These are phyloP conservation scores for Plasmopara muralis DNA, from an alignment of 352 stramenopile species.

Conservation along the genomic window DNA sequence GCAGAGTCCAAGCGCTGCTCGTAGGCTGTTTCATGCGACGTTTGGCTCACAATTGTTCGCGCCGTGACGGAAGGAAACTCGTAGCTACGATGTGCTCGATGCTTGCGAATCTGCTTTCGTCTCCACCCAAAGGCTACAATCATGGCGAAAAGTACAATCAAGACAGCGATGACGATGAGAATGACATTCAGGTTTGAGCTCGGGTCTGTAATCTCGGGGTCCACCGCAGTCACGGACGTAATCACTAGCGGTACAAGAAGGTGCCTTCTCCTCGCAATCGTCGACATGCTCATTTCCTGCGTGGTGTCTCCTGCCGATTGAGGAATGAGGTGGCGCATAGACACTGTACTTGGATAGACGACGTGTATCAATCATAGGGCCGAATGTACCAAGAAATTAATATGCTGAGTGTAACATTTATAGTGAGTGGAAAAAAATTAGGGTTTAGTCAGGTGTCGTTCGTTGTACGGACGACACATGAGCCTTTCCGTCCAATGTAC, in stretches of 20 bases:
- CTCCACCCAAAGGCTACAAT: conserved; percentile 48
- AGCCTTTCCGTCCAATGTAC: conserved; percentile 11
- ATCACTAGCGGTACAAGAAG: conserved; percentile 7
- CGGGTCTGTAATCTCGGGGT: conserved; percentile 11
- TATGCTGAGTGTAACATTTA: neutral
- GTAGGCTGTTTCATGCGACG: conserved; percentile 11
- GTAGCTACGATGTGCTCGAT: conserved; percentile 7
- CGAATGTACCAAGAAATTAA: neutral
- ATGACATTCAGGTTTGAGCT: conserved; percentile 37
- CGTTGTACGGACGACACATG: neutral
- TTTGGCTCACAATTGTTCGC: conserved; percentile 13
- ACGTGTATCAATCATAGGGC: conserved; percentile 15
- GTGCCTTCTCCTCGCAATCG: neutral
- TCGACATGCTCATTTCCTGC: conserved; percentile 19
- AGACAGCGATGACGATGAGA: conserved; percentile 49
- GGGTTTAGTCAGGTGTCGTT: neutral
- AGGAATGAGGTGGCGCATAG: conserved; percentile 15
- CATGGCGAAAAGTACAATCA: conserved; percentile 43
- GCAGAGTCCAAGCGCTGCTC: conserved; percentile 22
- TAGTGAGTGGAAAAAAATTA: neutral
- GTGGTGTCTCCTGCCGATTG: conserved; percentile 11
- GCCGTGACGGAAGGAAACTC: conserved; percentile 14
- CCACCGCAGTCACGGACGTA: conserved; percentile 7
- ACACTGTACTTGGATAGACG: conserved; percentile 8
- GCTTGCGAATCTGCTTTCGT: conserved; percentile 32